These are phyloP conservation scores for Diaporthe nobilis DNA, from an alignment of 2,329 filamentous ascomycete genomes.

Conservation along the genomic window DNA sequence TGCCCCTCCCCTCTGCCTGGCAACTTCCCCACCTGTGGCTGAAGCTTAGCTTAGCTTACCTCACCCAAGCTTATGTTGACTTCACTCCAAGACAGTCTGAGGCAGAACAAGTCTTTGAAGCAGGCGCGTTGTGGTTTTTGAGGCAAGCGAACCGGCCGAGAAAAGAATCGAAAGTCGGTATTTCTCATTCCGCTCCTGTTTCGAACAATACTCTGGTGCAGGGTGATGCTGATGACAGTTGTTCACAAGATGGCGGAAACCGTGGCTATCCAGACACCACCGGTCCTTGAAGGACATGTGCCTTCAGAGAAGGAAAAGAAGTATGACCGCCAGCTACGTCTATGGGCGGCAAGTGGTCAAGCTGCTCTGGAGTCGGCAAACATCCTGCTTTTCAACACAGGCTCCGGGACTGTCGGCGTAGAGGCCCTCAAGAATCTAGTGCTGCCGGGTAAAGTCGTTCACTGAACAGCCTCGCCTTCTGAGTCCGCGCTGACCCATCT, in stretches of 20 bases:
- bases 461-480: conserved; percentile 3
- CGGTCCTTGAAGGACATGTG: conserved; percentile 59
- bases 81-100: conserved; percentile 24
- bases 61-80: conserved; percentile 33
- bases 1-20: neutral
- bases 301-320: conserved; percentile 78
- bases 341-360: conserved; percentile 96
- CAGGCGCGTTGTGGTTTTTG: neutral
- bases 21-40: conserved; percentile 32
- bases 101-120: conserved; percentile 23
- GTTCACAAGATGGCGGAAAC: conserved; percentile 59
- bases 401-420: conserved; percentile 87
- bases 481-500: neutral
- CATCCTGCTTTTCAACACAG: conserved; percentile 90
- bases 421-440: conserved; percentile 98
- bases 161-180: neutral
- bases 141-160: neutral
- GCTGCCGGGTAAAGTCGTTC: conserved; percentile 74
- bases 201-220: neutral
- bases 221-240: neutral
- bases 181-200: neutral
- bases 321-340: conserved; percentile 93
- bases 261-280: conserved; percentile 60
- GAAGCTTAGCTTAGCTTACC: conserved; percentile 31
- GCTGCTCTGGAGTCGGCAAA: conserved; percentile 90